phyloP scores from a whole-genome alignment of 2,329 filamentous ascomycete species.

The Talaromyces amestolkiae region DNA sequence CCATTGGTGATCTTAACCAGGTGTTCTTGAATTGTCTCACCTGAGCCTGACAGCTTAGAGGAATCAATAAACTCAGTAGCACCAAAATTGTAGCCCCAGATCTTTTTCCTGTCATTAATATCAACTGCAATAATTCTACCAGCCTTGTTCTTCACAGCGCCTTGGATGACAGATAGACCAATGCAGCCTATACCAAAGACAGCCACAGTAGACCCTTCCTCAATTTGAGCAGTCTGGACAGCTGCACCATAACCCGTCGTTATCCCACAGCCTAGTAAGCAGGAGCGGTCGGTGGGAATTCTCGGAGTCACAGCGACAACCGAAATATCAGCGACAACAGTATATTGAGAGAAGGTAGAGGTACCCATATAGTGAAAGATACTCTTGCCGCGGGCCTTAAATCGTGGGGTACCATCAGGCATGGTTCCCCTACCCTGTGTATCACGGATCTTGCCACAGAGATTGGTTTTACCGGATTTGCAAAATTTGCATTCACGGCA shows the following conservation, averaged over 20 bases:
- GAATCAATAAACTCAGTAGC: slow-evolving; percentile 98
- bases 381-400: slow-evolving; percentile 91
- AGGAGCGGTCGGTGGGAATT: slow-evolving; percentile 93
- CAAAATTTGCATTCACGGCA: slow-evolving; percentile 99
- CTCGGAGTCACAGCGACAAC: slow-evolving; percentile 87
- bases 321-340: slow-evolving; percentile 96
- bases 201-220: slow-evolving; percentile 84
- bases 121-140: slow-evolving; percentile 63
- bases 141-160: slow-evolving; percentile 80
- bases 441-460: slow-evolving; percentile 96
- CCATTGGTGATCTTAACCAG: slow-evolving; percentile 97
- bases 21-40: slow-evolving; percentile 80
- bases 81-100: slow-evolving; percentile 93
- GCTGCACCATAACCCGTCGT: slow-evolving; percentile 97
- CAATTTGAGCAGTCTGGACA: slow-evolving; percentile 85
- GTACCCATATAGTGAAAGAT: slow-evolving; percentile 99
- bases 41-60: slow-evolving; percentile 69
- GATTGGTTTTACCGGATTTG: slow-evolving; percentile 98
- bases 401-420: slow-evolving; percentile 93
- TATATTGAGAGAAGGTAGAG: slow-evolving; percentile 98
- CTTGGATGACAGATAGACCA: slow-evolving; percentile 91
- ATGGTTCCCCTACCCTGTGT: slow-evolving; percentile 95
- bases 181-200: slow-evolving; percentile 96
- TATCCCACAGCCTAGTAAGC: slow-evolving; percentile 94
- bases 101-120: slow-evolving; percentile 86